Evolutionary conservation across 495 filamentous ascomycete genomes (phyloP).

Genomic region (Cairneyella variabilis): DNA sequence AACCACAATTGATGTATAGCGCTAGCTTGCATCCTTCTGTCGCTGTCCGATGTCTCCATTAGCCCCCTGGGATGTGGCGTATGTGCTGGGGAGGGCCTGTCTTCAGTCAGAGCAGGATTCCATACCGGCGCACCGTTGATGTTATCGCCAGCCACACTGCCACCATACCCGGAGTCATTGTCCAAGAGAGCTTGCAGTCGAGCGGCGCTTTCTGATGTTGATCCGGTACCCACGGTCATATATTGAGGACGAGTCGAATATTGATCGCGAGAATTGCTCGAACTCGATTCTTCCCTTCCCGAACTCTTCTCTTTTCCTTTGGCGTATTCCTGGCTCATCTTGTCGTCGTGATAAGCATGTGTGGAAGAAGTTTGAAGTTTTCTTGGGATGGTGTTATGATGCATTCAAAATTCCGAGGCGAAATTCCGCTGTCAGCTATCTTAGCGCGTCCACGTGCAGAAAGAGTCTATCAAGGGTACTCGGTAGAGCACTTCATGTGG

Average conservation of each 20-base stretch:
- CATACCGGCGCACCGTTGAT: slow-evolving; percentile 35
- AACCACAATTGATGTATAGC: slow-evolving; percentile 56
- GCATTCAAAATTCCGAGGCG: slow-evolving; percentile 8
- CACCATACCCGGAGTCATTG: slow-evolving; percentile 87
- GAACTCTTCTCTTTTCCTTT: slow-evolving; percentile 41
- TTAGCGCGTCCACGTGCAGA: slow-evolving; percentile 21
- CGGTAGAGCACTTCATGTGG: too few species aligned
- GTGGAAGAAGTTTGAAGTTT: background rate
- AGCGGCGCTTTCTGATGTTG: slow-evolving; percentile 66
- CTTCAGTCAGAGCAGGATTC: slow-evolving; percentile 59
- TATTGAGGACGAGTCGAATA: slow-evolving; percentile 43
- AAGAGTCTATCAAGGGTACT: background rate
- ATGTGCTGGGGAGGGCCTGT: slow-evolving; percentile 59
- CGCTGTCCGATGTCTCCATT: slow-evolving; percentile 38
- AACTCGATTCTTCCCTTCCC: slow-evolving; percentile 31
- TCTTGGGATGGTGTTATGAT: slow-evolving; percentile 13
- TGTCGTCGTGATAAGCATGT: slow-evolving; percentile 21
- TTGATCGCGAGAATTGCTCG: slow-evolving; percentile 14
- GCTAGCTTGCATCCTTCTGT: slow-evolving; percentile 39
- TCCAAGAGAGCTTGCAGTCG: slow-evolving; percentile 70
- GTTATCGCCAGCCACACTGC: slow-evolving; percentile 57
- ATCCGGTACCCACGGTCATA: slow-evolving; percentile 84
- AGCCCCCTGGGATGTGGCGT: slow-evolving; percentile 47
- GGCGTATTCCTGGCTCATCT: slow-evolving; percentile 75
- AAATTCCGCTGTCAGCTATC: slow-evolving; percentile 13